Evolutionary conservation across 352 stramenopile genomes (phyloP).

Genomic region (Phytophthora agathidicida): DNA sequence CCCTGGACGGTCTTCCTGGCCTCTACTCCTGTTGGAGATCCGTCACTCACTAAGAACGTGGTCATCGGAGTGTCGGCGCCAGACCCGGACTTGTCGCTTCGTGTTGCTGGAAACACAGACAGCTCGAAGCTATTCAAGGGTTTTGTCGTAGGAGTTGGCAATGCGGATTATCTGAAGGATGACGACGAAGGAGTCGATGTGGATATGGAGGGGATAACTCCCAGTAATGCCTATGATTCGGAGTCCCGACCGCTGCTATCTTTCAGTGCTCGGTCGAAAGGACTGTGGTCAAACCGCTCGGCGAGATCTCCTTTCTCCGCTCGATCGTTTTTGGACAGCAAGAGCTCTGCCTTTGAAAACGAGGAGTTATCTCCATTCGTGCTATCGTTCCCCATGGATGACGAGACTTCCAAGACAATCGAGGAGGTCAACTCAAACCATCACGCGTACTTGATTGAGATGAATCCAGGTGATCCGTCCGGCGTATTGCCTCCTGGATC

Average conservation of each 20-base stretch:
- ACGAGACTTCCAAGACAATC: conserved; percentile 62
- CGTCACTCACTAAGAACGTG: conserved; percentile 69
- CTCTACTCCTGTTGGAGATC: conserved; percentile 55
- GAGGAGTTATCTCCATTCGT: conserved; percentile 57
- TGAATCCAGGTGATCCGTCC: conserved; percentile 57
- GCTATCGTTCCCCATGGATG: conserved; percentile 77
- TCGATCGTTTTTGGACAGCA: conserved; percentile 46
- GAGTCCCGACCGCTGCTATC: conserved; percentile 57
- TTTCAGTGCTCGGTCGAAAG: conserved; percentile 39
- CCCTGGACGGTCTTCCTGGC: conserved; percentile 84
- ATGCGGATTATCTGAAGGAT: conserved; percentile 46
- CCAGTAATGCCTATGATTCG: conserved; percentile 31
- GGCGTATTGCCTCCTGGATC: conserved; percentile 40
- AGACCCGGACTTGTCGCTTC: conserved; percentile 69
- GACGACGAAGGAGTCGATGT: conserved; percentile 24
- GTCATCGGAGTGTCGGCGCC: conserved; percentile 72
- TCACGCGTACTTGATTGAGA: conserved; percentile 83
- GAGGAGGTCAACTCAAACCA: conserved; percentile 57
- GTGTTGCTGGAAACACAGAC: conserved; percentile 66
- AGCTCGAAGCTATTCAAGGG: conserved; percentile 62
- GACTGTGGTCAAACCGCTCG: conserved; percentile 52
- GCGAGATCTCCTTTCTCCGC: conserved; percentile 51
- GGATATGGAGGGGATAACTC: conserved; percentile 17
- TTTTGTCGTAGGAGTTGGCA: conserved; percentile 75
- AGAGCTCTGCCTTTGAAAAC: conserved; percentile 35